These are phyloP conservation scores for Didymosphaeria variabile DNA, from an alignment of 2,329 filamentous ascomycete species.

Conservation along the genomic window DNA sequence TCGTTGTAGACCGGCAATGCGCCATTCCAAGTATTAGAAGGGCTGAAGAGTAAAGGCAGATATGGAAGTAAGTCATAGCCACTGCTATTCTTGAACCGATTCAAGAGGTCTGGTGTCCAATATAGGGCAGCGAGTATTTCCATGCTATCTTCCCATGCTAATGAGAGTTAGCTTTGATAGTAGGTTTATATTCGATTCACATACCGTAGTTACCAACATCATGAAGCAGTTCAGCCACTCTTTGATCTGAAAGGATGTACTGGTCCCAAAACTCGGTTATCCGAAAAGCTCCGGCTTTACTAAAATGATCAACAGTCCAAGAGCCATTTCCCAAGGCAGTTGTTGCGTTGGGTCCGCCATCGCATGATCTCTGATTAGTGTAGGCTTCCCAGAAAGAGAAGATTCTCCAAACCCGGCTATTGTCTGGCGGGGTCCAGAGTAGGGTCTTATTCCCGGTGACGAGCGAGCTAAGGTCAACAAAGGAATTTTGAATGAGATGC, in stretches of 20 bases:
- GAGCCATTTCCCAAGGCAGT: conserved; percentile 44
- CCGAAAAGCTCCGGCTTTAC: conserved; percentile 32
- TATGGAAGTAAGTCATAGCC: conserved; percentile 43
- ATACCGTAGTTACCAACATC: conserved; percentile 42
- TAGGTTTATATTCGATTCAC: not conserved
- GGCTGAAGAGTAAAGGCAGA: conserved; percentile 39
- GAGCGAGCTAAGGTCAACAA: conserved; percentile 25
- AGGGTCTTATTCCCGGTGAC: conserved; percentile 20
- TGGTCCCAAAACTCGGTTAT: conserved; percentile 47
- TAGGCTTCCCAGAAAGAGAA: conserved; percentile 30
- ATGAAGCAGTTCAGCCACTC: conserved; percentile 19
- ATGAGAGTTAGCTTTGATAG: not conserved
- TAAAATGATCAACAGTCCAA: conserved; percentile 47
- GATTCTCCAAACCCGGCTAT: conserved; percentile 24
- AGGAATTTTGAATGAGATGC: conserved; percentile 23
- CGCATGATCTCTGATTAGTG: conserved; percentile 28
- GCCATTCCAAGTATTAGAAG: conserved; percentile 23
- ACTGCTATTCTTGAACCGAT: conserved; percentile 29
- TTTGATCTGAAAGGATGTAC: conserved; percentile 34
- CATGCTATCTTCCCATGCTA: conserved; percentile 47
- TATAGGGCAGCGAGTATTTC: conserved; percentile 37
- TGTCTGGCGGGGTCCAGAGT: conserved; percentile 25
- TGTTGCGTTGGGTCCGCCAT: conserved; percentile 31
- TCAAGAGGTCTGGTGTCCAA: conserved; percentile 36
- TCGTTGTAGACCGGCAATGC: conserved; percentile 20